Evolutionary conservation across 306 rosid species (phyloP), one percentile per base, ranked within the genome.

Genomic region (Trifolium fragiferum): DNA sequence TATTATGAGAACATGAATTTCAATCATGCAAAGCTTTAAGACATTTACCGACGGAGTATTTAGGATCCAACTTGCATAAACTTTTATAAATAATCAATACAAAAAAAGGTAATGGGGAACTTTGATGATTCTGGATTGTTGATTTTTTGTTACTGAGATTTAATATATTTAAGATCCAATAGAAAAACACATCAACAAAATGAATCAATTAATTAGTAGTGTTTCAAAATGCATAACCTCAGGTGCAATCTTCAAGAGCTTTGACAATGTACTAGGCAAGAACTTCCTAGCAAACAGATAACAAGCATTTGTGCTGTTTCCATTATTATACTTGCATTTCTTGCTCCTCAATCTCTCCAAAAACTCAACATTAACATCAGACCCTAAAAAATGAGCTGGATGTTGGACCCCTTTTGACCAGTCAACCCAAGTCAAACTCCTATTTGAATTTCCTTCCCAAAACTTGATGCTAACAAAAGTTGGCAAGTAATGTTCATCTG

Each of bases 401-500:
- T 93, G 98, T 14, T 89, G 82, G 10, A 96, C 93, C 10, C 90
- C 84, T 79, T 35, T 85, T 21, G 97, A 87, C 93, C 95, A 93
- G 51, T 93, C 90, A 15, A 83, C 92, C 90, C 93, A 91, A 38
- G 96, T 91, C 89, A 93, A 74, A 51, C 87, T 86, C 78, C 90
- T 83, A 40, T 93, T 91, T 0, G 96, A 89, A 37, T 89, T 93
- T 63, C 77, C 64, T 25, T 66, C 78, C 87, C 87, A 49, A 33
- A 74, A 86, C 47, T 77, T 63, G 18, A 88, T 84, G 78, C 77
- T 89, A 83, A 85, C 82, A 25, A 81, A 82, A 1, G 97, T 93
- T 25, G 98, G 87, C 81, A 93, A 55, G 70, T 90, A 93, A 66
- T 93, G 98, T 76, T 93, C 97, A 47, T 93, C 98, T 1, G 96